Evolutionary conservation across 2,329 filamentous ascomycete genomes (phyloP).

Genomic region (Trichoderma pleuroti): DNA sequence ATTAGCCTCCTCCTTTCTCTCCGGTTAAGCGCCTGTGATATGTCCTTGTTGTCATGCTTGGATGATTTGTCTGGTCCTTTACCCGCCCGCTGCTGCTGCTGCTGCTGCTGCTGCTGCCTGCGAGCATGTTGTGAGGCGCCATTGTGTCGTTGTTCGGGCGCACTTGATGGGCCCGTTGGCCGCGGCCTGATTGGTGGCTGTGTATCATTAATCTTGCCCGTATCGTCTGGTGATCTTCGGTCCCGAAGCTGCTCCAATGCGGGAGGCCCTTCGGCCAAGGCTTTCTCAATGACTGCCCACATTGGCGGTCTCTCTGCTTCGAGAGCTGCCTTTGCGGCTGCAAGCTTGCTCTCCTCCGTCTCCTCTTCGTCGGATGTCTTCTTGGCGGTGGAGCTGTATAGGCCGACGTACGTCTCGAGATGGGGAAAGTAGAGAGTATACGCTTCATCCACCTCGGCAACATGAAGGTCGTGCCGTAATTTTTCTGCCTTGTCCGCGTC

Average conservation of each 20-base stretch:
- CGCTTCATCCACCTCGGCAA: slow-evolving; percentile 69
- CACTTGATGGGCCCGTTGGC: not conserved
- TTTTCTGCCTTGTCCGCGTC: slow-evolving; percentile 49
- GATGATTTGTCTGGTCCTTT: slow-evolving; percentile 16
- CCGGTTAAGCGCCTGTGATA: slow-evolving; percentile 32
- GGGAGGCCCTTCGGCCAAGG: slow-evolving; percentile 53
- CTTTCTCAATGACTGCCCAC: slow-evolving; percentile 64
- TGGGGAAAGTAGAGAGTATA: slow-evolving; percentile 73
- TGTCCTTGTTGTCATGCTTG: slow-evolving; percentile 24
- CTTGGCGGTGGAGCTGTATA: slow-evolving; percentile 48
- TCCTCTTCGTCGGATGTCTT: slow-evolving; percentile 38
- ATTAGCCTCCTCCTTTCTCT: slow-evolving; percentile 36
- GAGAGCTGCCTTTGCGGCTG: slow-evolving; percentile 43
- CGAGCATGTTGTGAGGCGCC: slow-evolving; percentile 17
- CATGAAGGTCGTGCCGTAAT: slow-evolving; percentile 58
- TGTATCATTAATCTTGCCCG: slow-evolving; percentile 6
- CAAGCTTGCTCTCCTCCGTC: slow-evolving; percentile 37
- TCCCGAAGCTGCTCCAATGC: slow-evolving; percentile 56
- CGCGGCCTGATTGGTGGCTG: slow-evolving; percentile 15
- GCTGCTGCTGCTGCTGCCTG: slow-evolving; percentile 22
- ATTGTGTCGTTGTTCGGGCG: not conserved
- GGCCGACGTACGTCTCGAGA: slow-evolving; percentile 64
- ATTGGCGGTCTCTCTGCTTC: slow-evolving; percentile 54
- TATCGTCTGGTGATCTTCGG: slow-evolving; percentile 35
- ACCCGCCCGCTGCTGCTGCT: slow-evolving; percentile 23